Conservation (phyloP, 2,329 filamentous ascomycete genomes). For the Chalaropsis thielavioides region DNA sequence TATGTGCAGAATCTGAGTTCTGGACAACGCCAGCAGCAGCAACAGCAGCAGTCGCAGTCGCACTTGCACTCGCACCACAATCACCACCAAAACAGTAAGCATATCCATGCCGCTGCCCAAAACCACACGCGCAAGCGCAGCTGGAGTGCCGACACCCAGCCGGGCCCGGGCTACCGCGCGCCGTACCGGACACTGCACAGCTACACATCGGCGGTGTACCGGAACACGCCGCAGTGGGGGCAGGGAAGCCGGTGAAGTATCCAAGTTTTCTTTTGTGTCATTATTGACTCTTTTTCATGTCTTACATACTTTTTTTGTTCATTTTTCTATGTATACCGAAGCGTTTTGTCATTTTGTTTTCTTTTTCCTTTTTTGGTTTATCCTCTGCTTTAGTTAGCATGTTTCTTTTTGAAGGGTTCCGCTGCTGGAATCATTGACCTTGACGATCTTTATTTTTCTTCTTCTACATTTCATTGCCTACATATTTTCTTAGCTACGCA, state of each 20-base stretch:
- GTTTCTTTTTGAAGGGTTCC: neutral
- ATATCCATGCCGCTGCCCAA: constrained; percentile 1
- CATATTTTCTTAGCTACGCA: neutral
- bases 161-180: constrained; percentile 17
- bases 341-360: neutral
- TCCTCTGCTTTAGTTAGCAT: neutral
- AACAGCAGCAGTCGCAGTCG: neutral
- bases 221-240: constrained; percentile 39
- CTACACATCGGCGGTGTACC: constrained; percentile 44
- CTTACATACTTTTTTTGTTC: neutral
- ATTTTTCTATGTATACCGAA: neutral
- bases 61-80: no score
- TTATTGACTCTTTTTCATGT: constrained; percentile 12
- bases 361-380: neutral
- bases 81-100: neutral
- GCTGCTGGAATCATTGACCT: neutral
- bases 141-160: constrained; percentile 22
- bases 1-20: neutral
- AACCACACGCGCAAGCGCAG: constrained; percentile 28
- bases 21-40: constrained; percentile 12
- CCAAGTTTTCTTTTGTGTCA: neutral
- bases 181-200: constrained; percentile 43
- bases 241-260: constrained; percentile 20
- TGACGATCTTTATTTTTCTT: neutral
- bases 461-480: neutral